Percentiles rank a stretch among this genome's conserved stretches.
phyloP scores from a whole-genome alignment of 208 protist genomes.

The Trypanosoma caninum region DNA sequence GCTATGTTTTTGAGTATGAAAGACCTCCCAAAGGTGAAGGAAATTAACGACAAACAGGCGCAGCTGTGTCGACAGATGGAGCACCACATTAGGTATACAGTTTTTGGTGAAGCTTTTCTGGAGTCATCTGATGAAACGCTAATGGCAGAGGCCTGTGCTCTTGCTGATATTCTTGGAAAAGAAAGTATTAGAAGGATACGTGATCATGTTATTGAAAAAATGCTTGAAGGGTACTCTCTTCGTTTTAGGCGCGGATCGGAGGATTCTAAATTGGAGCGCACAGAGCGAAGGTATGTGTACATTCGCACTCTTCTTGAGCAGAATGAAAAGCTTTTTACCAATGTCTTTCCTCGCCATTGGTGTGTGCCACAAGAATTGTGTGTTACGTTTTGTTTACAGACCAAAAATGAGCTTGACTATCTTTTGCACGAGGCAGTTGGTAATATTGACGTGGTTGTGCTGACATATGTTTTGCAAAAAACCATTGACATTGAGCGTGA shows the following conservation, averaged over 20 bases:
- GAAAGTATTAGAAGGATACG: constrained; percentile 75
- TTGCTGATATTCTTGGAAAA: constrained; percentile 85
- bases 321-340: constrained; percentile 71
- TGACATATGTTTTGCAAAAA: constrained; percentile 90
- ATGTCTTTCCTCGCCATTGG: constrained; percentile 89
- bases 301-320: constrained; percentile 77
- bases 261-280: constrained; percentile 82
- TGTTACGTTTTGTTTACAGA: constrained; percentile 89
- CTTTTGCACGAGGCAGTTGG: constrained; percentile 56
- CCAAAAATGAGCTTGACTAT: constrained; percentile 83
- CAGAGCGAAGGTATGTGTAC: constrained; percentile 91
- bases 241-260: constrained; percentile 87
- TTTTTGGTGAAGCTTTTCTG: constrained; percentile 72
- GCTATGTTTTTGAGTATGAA: constrained; percentile 74
- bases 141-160: constrained; percentile 83
- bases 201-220: constrained; percentile 83
- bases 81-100: constrained; percentile 79
- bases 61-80: constrained; percentile 74
- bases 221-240: constrained; percentile 78
- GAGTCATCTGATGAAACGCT: constrained; percentile 66
- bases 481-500: constrained; percentile 93
- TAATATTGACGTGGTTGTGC: constrained; percentile 80
- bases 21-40: constrained; percentile 85
- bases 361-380: constrained; percentile 90
- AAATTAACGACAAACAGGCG: constrained; percentile 82